These are phyloP conservation scores for Hura crepitans DNA, from an alignment of 441 rosid species.

Conservation along the genomic window DNA sequence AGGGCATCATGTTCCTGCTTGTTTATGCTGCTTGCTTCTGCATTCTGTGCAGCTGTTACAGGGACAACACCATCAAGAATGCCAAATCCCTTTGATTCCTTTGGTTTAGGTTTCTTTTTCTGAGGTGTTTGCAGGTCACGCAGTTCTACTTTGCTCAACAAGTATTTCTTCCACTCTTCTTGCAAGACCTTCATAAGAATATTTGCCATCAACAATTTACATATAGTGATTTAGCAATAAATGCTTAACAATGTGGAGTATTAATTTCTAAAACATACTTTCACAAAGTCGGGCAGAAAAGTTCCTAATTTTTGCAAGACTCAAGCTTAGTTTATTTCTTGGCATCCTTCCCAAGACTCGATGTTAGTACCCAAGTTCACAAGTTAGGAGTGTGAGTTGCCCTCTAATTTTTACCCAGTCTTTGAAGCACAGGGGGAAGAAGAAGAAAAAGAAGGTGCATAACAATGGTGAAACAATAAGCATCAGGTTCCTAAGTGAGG, in stretches of 20 bases:
- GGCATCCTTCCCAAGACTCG: neutral
- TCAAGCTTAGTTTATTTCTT: conserved; percentile 1
- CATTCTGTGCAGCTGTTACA: conserved; percentile 47
- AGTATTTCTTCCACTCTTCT: conserved; percentile 91
- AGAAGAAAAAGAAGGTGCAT: neutral
- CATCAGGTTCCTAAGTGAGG: neutral
- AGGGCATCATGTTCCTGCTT: conserved; percentile 74
- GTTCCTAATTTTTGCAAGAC: neutral
- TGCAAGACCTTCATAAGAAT: conserved; percentile 62
- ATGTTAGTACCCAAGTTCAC: neutral
- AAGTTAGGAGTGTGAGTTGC: neutral
- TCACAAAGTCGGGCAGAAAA: neutral
- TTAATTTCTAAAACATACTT: neutral
- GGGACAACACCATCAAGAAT: conserved; percentile 87
- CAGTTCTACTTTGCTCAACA: conserved; percentile 76
- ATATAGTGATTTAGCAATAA: neutral
- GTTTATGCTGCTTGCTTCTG: conserved; percentile 64
- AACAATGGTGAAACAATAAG: neutral
- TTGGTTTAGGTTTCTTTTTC: conserved; percentile 71
- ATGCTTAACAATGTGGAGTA: neutral
- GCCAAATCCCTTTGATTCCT: conserved; percentile 81
- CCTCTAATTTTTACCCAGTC: neutral
- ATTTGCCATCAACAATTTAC: conserved; percentile 7
- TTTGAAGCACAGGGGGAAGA: neutral
- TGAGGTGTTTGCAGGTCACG: conserved; percentile 57